Percentiles rank a stretch among this genome's conserved stretches.
Evolutionary conservation across 176 grass and related monocot species (phyloP).

Genomic region (Rhynchospora breviuscula): DNA sequence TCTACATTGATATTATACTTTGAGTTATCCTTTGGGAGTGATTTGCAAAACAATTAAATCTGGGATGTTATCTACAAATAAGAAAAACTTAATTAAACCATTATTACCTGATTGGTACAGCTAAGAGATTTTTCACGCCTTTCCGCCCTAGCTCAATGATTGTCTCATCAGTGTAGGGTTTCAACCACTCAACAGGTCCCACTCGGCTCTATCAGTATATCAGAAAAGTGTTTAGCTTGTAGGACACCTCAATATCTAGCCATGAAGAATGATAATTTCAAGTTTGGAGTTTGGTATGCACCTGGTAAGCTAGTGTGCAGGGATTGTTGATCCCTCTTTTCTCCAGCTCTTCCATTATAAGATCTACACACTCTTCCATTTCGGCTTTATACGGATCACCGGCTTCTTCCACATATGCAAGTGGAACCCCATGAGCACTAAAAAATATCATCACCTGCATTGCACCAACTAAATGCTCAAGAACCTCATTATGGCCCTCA

Average conservation of each 20-base stretch:
- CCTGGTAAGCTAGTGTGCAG: conserved; percentile 95
- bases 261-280: conserved; percentile 14
- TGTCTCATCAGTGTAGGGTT: conserved; percentile 95
- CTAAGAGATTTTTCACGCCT: conserved; percentile 79
- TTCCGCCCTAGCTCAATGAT: conserved; percentile 86
- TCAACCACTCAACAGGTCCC: conserved; percentile 97
- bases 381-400: conserved; percentile 98
- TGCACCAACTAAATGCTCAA: conserved; percentile 6
- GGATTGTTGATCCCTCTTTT: conserved; percentile 74
- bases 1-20: too few species aligned
- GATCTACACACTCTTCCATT: conserved; percentile 96
- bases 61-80: neutral
- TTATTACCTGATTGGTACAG: conserved; percentile 82
- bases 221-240: conserved; percentile 19
- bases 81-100: conserved; percentile 12
- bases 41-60: neutral
- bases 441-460: conserved; percentile 98
- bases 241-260: conserved; percentile 3
- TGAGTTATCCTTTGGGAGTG: neutral
- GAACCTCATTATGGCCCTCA: neutral
- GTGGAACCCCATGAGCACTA: conserved; percentile 97
- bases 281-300: conserved; percentile 11
- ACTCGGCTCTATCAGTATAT: conserved; percentile 76
- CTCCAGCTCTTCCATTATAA: conserved; percentile 93
- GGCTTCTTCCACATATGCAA: conserved; percentile 98